Evolutionary conservation across 2,329 filamentous ascomycete species (phyloP), one percentile per base, ranked within the genome.

Genomic region (Ascochyta pisi): DNA sequence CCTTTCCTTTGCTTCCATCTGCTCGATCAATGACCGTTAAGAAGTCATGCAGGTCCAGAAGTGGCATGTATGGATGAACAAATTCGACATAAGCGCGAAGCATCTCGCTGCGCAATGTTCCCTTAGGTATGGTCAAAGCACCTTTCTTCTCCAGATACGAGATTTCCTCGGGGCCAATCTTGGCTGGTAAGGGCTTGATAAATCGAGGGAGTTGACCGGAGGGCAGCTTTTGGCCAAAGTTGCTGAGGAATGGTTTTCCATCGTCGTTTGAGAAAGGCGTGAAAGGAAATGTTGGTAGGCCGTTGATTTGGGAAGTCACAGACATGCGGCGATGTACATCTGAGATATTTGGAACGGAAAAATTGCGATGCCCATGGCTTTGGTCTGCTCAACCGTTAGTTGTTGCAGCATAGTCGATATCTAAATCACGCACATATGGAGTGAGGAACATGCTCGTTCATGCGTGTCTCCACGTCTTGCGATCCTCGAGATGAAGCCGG

Each of bases 41-140:
- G 54, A 88, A 84, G 29, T 87, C 84, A 60, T 86, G 82, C 43
- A 88, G 66, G 57, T 88, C 92, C 60, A 97, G 79, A 29, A 96
- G 81, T 23, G 94, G 94, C 91, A 97, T 96, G 74, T 91, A 97
- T 1, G 93, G 92, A 73, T 97, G 90, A 7, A 97, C 92, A 73
- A 89, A 96, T 78, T 96, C 90, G 58, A 94, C 83, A 67, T 95
- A 97, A 35, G 87, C 87, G 65, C 88, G 87, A 15, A 98, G 80
- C 39, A 97, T 82, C 56, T 92, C 92, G 73, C 90, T 91, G 68
- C 94, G 90, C 33, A 97, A 80, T 4, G 79, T 77, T 4, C 83
- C 76, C 37, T 84, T 82, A 2, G 94, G 94, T 37, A 97, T 84
- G 1, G 87, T 87, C 63, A 97, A 79, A 1, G 92, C 92, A 4